Evolutionary conservation across 2,329 filamentous ascomycete genomes (phyloP), one percentile per base, ranked within the genome.

Genomic region (Periconia sp.): DNA sequence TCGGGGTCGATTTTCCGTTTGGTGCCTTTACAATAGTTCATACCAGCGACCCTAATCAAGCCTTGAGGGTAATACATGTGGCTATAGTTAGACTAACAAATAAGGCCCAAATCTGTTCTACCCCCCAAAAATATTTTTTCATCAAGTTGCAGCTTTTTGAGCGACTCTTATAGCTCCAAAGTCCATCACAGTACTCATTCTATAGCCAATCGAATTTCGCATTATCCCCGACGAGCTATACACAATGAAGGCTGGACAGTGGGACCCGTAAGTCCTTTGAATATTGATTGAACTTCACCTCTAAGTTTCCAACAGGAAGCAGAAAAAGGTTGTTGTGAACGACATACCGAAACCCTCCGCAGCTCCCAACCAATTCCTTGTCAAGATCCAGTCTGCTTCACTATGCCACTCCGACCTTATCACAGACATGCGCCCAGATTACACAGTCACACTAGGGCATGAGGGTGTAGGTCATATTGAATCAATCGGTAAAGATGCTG

Each of bases 401-500:
- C 30, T 66, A 52, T 66, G 62, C 34, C 62, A 66, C 38, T 64
- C 61, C 1, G 62, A 66, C 33, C 48, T 66, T 1, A 49, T 61
- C 6, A 59, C 46, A 36, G 42, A 51, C 7, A 51, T 60, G 41
- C 56, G 62, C 4, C 57, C 61, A n/a, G 54, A 63, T 19, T 50
- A 56, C 30, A 42, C 54, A 1, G 56, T 70, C 1, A 71, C 69
- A 2, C 52, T 76, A 5, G 74, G 75, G 4, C 76, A 78, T 48
- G 76, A 78, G 59, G 76, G 74, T 12, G 72, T 75, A 16, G 75
- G 74, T 1, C 57, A 72, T 41, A 69, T 77, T 34, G 68, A 70
- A 11, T 57, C 63, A 6, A 62, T 77, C 5, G 62, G 63, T 15
- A 16, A 44, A 1, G 62, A 58, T 3, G 64, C 69, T 3, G 59